Evolutionary conservation across 257 asterid genomes (phyloP), one percentile per base, ranked within the genome.

Genomic region (Nicotiana tabacum): DNA sequence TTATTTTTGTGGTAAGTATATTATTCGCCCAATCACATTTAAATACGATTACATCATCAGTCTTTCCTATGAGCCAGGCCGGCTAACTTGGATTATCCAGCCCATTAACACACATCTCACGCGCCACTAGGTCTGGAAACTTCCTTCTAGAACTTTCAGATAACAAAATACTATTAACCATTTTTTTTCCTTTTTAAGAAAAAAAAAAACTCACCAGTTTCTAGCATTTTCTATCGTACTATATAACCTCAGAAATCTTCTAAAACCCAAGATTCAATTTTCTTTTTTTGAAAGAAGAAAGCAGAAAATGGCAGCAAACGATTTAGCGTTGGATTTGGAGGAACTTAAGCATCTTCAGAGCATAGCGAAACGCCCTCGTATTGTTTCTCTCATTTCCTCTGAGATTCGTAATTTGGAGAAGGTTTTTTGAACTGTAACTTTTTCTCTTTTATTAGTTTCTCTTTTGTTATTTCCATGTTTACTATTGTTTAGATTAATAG

Each of bases 281-380:
- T 58, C 17, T 21, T 53, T 11, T 6, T 5, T 9, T 35, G 24
- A 48, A 11, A 66, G 56, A 48, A 39, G 7, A 48, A 64, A 48
- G 24, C 13, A 39, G 60, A 18, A 65, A 86, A 91, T 90, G 93
- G 89, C 88, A 87, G 88, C 81, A 39, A 93, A 90, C 10, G 97
- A 91, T 65, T 80, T 91, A 53, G 89, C 91, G 13, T 82, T 92
- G 89, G 99, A 95, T 70, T 84, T 95, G 88, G 95, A 90, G 83
- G 99, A 95, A 82, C 77, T 95, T 90, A 93, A 88, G 85, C 94
- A 90, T 56, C 97, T 95, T 32, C 97, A 90, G 30, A 85, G 85
- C 89, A 90, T 94, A 61, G 97, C 98, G 2, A 95, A 92, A 86
- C 90, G 97, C 69, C 97, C 97, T 46, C 93, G 93, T 30, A 89